Base-by-base conservation (phyloP, 768 basidiomycete species). In the Auriscalpium vulgare region DNA sequence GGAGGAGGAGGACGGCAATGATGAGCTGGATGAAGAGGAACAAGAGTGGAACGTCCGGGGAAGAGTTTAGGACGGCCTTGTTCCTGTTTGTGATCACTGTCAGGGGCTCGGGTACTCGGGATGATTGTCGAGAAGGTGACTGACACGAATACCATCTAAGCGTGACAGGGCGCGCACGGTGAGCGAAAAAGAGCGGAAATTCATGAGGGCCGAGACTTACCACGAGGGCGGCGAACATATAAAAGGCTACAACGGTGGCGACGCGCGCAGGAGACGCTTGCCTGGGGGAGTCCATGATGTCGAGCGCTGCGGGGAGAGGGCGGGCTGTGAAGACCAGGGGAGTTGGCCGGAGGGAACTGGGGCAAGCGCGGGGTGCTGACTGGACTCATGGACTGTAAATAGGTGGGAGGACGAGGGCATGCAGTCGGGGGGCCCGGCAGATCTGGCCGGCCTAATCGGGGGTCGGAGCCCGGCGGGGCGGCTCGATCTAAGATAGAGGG, bases 191-290 rank as follows among this genome's bases (percentile, higher is more conserved):
- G 37, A n/a, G 38, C 38, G n/a, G 53, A 57, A 54, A 40, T 47
- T 21, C 44, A 35, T 23, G 38, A 37, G 46, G 60, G 35, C 37
- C 43, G 46, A 34, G 50, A 77, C 86, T 68, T 65, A 88, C 86
- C 43, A 88, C 79, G 9, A 91, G 73, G 3, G 88, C 88, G 3
- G 87, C 78, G 19, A 70, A 68, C 87, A 91, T 89, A 74, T 89
- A 91, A 70, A 91, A 91, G 8, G 75, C 60, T 59, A 89, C 87
- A 23, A 91, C 88, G n/a, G 69, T 79, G 14, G 83, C 82, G 47
- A 89, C 82, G 67, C 83, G 75, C 55, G 78, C 58, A 37, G 69
- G 70, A 53, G 73, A 72, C 10, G 71, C 37, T 48, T 51, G 66
- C 61, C 69, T 59, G 53, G 65, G 49, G 57, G 64, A 47, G 53